Evolutionary conservation across 208 protist species (phyloP), one percentile per base, ranked within the genome.

Genomic region (Phytomonas francai): DNA sequence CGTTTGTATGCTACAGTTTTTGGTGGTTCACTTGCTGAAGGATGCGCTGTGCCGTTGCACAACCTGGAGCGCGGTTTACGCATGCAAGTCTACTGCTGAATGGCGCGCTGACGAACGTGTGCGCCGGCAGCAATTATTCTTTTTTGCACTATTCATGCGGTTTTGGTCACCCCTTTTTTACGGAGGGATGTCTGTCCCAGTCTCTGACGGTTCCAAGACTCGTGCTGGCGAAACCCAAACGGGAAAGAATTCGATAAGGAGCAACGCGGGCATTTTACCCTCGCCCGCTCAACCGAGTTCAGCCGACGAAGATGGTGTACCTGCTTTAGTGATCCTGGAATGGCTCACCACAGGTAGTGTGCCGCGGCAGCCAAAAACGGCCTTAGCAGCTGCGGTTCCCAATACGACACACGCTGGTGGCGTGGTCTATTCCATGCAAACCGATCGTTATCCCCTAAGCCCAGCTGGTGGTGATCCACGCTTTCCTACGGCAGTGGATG

Each of bases 91-190:
- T 0, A n/a, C 39, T 49, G 73, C 73, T 25, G 56, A 79, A 60
- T 90, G 79, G 80, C 77, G 78, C 33, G 59, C 71, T 29, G 73
- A 83, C 11, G 84, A 88, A 71, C 30, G 34, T 33, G 75, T 89
- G 33, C 70, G 91, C 65, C 78, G 85, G 9, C 87, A 95, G 73
- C 84, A 91, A 68, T 54, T 92, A 63, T 92, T 95, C 78, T 95
- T 91, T 65, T 95, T 95, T 68, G 65, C 86, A 9, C 58, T 89
- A 25, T 89, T 92, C 59, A 33, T 81, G 19, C 80, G 79, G 39
- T 67, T 95, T 5, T 95, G 89, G 87, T 74, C 83, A 4, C 89
- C 89, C 29, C 74, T 95, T 19, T 95, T 95, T 70, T 80, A 79
- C 19, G 85, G 80, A 27, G 80, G 78, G 31, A 49, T 49, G 39